phyloP scores from a whole-genome alignment of 331 rosid species.

The Prunus yedoensis region DNA sequence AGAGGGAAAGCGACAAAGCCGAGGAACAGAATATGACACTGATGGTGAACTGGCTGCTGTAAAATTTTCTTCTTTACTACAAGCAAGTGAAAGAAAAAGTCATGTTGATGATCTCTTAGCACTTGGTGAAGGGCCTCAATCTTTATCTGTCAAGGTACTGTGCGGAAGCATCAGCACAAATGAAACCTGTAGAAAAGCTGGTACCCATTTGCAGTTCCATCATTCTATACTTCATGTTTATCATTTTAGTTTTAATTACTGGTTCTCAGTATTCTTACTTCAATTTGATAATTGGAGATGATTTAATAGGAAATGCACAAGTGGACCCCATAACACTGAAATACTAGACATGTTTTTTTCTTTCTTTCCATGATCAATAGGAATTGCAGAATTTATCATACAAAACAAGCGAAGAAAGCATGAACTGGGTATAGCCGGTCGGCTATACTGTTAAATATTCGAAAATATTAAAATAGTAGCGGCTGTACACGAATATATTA shows the following conservation, averaged over 20 bases:
- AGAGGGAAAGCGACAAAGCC: constrained; percentile 68
- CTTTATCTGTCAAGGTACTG: no score
- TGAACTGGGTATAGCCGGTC: not conserved
- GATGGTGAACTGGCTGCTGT: no score
- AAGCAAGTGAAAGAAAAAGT: constrained; percentile 52
- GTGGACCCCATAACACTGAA: not conserved
- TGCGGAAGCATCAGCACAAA: constrained; percentile 54
- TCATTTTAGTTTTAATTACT: not conserved
- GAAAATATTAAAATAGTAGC: no score
- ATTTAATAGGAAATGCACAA: not conserved
- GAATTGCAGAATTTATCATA: not conserved
- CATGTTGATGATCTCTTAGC: constrained; percentile 42
- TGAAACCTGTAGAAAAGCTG: constrained; percentile 98
- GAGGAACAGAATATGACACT: no score
- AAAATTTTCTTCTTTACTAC: no score
- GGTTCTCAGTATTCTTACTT: not conserved
- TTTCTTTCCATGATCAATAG: not conserved
- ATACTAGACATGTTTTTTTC: not conserved
- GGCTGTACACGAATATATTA: no score
- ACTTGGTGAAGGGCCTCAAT: no score
- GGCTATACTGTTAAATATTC: no score
- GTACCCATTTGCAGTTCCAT: constrained; percentile 32
- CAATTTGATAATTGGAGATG: not conserved
- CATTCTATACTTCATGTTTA: not conserved
- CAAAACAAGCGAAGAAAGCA: not conserved